These are phyloP conservation scores for Ophiostoma sp. DNA, from an alignment of 2,329 filamentous ascomycete species.

Conservation along the genomic window DNA sequence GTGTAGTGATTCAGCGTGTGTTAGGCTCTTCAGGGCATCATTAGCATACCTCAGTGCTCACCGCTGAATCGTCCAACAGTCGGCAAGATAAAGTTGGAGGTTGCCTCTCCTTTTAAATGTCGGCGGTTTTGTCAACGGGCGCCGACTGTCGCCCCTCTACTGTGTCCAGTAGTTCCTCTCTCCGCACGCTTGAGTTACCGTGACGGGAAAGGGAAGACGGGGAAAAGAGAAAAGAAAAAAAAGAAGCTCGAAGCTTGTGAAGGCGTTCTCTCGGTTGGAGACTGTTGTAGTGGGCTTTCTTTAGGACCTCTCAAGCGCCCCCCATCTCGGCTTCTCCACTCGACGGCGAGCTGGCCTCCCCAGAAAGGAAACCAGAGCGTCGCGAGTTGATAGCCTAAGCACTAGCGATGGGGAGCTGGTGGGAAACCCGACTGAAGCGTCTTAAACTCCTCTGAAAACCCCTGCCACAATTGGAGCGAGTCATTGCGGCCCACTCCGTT, in stretches of 20 bases:
- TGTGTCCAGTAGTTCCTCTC: not conserved
- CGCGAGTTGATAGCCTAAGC: conserved; percentile 17
- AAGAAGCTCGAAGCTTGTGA: not conserved
- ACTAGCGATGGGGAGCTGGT: not conserved
- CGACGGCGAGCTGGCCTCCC: not conserved
- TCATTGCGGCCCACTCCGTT: not conserved
- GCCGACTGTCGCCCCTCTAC: not conserved
- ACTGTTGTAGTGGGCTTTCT: not conserved
- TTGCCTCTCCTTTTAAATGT: not conserved
- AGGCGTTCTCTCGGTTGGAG: not conserved
- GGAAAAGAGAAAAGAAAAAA: not conserved
- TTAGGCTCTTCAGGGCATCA: not conserved
- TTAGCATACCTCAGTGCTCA: not conserved
- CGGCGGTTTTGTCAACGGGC: not conserved
- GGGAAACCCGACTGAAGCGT: no score
- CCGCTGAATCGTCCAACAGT: not conserved
- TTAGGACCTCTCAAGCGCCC: not conserved
- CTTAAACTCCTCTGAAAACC: not conserved
- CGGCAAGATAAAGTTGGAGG: not conserved
- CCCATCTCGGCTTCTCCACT: not conserved
- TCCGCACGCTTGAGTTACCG: not conserved
- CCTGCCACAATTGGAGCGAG: conserved; percentile 4
- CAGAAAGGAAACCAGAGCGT: conserved; percentile 2
- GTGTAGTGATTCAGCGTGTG: not conserved
- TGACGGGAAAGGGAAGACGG: not conserved